phyloP scores from a whole-genome alignment of 441 rosid genomes.

The Adansonia grandidieri region DNA sequence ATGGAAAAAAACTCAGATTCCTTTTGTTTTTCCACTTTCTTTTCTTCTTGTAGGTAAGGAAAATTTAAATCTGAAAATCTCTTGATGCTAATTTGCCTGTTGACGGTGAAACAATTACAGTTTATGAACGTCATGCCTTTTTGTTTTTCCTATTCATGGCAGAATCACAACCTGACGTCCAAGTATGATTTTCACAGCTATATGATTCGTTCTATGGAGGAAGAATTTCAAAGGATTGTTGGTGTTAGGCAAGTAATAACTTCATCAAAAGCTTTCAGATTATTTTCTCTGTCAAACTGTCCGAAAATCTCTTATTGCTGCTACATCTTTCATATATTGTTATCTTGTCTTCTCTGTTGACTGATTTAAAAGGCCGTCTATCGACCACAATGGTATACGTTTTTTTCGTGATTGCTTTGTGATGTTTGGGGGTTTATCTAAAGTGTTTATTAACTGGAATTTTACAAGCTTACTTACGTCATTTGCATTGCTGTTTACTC shows the following conservation, averaged over 20 bases:
- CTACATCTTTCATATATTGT: not conserved
- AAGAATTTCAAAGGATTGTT: slow-evolving; percentile 87
- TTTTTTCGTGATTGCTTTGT: not conserved
- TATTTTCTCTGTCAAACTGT: slow-evolving; percentile 5
- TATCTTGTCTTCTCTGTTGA: not conserved
- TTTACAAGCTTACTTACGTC: not conserved
- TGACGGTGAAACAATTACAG: not conserved
- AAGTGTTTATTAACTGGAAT: slow-evolving; percentile 6
- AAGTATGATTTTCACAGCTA: slow-evolving; percentile 92
- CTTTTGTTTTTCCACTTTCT: not conserved
- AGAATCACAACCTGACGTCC: slow-evolving; percentile 78
- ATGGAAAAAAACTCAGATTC: not conserved
- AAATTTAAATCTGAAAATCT: not conserved
- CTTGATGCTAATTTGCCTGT: not conserved
- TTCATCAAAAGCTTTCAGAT: not conserved
- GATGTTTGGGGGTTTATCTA: not conserved
- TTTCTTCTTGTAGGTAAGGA: not conserved
- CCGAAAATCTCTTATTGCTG: not conserved
- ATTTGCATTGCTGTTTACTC: not conserved
- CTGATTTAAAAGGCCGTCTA: not conserved
- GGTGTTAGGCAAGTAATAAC: slow-evolving; percentile 71
- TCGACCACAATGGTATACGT: not conserved
- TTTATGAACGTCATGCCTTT: slow-evolving; percentile 13
- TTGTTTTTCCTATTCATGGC: slow-evolving; percentile 34
- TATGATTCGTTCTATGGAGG: slow-evolving; percentile 97